phyloP scores from a whole-genome alignment of 116 monocot genomes.

The Posidonia oceanica region DNA sequence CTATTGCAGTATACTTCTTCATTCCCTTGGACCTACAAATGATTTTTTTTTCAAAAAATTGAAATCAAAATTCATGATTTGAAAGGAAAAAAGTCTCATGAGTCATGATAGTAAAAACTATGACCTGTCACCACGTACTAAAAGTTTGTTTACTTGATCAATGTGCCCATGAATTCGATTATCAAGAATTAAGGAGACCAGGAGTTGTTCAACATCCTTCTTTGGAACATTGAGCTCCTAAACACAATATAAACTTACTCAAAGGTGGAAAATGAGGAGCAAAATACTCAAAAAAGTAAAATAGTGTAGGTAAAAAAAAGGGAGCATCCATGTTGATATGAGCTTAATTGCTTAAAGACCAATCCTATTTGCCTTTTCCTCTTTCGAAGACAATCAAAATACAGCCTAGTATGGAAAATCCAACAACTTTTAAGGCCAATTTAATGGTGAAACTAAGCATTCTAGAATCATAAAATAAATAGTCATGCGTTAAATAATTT shows the following conservation, averaged over 20 bases:
- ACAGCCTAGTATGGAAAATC: too few species aligned
- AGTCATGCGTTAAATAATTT: too few species aligned
- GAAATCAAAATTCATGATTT: background rate
- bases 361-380: too few species aligned
- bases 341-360: too few species aligned
- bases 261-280: background rate
- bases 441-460: too few species aligned
- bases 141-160: constrained; percentile 91
- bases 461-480: too few species aligned
- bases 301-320: too few species aligned
- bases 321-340: too few species aligned
- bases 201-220: constrained; percentile 92
- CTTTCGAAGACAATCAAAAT: too few species aligned
- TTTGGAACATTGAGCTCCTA: constrained; percentile 98
- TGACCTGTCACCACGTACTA: constrained; percentile 91
- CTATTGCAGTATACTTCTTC: constrained; percentile 88
- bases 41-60: background rate
- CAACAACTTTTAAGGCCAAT: too few species aligned
- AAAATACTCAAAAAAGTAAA: too few species aligned
- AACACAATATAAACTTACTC: background rate
- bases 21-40: constrained; percentile 78
- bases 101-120: background rate
- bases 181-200: constrained; percentile 92
- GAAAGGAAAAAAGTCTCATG: background rate
- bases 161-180: constrained; percentile 89